Percentiles rank a stretch among this genome's conserved stretches.
phyloP scores from a whole-genome alignment of 2,329 filamentous ascomycete genomes.

The Exserohilum rostratum region DNA sequence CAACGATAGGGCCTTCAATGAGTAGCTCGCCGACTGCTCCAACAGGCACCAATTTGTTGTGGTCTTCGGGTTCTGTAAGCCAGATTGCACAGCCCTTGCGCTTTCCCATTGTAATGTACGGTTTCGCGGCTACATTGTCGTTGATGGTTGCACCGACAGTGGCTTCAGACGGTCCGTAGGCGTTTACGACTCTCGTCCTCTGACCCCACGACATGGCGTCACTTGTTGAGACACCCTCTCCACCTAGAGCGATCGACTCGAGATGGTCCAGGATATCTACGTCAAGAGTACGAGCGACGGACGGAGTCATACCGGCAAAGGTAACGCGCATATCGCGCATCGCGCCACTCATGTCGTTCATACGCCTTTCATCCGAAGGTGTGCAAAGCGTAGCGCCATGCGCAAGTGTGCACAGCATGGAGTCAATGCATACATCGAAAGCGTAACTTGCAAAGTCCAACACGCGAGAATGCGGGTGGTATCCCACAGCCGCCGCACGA shows the following conservation, averaged over 20 bases:
- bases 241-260: constrained; percentile 52
- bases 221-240: constrained; percentile 44
- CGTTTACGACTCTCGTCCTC: constrained; percentile 43
- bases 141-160: constrained; percentile 46
- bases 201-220: constrained; percentile 54
- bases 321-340: constrained; percentile 46
- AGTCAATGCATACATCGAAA: constrained; percentile 48
- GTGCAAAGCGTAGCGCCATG: constrained; percentile 46
- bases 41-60: constrained; percentile 45
- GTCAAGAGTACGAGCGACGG: constrained; percentile 45
- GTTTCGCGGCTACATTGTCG: constrained; percentile 32
- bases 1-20: constrained; percentile 62
- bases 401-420: constrained; percentile 44
- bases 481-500: constrained; percentile 42
- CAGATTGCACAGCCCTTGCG: constrained; percentile 46
- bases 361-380: constrained; percentile 53
- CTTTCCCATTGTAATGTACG: constrained; percentile 48
- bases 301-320: constrained; percentile 46
- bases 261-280: constrained; percentile 49
- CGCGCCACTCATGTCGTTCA: constrained; percentile 55
- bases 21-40: constrained; percentile 60
- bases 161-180: constrained; percentile 46
- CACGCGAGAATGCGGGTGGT: constrained; percentile 40
- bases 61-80: constrained; percentile 51
- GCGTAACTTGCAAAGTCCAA: constrained; percentile 48